These are phyloP conservation scores for Ramaria rubella DNA, from an alignment of 768 basidiomycete species.

Conservation along the genomic window DNA sequence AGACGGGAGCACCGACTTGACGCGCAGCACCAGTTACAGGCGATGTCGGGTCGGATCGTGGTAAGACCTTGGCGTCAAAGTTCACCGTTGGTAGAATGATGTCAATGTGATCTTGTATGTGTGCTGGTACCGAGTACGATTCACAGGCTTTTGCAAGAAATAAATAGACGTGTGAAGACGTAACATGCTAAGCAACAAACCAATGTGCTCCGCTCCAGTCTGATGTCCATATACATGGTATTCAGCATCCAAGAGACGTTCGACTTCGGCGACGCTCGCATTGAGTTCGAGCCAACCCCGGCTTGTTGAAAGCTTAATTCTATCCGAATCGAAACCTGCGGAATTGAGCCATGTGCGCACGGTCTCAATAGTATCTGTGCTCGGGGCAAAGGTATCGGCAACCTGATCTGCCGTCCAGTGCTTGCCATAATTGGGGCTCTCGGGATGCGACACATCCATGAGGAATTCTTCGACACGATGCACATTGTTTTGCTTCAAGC, in stretches of 20 bases:
- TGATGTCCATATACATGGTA: conserved; percentile 37
- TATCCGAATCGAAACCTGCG: conserved; percentile 29
- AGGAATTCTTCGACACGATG: conserved; percentile 35
- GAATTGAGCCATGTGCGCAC: conserved; percentile 37
- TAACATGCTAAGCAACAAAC: conserved; percentile 17
- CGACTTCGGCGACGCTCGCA: conserved; percentile 37
- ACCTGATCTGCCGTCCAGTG: conserved; percentile 38
- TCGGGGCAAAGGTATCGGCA: conserved; percentile 38
- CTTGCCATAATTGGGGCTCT: conserved; percentile 38
- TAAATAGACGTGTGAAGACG: conserved; percentile 10
- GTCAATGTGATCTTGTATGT: conserved; percentile 15
- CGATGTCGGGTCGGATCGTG: background rate
- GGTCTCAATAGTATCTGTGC: conserved; percentile 27
- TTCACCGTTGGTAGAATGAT: conserved; percentile 15
- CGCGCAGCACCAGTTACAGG: background rate
- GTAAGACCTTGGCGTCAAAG: conserved; percentile 7
- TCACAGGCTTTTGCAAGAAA: conserved; percentile 11
- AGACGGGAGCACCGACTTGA: conserved; percentile 10
- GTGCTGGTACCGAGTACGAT: conserved; percentile 15
- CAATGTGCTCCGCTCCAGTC: conserved; percentile 33
- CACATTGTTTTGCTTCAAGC: conserved; percentile 35
- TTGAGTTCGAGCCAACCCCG: conserved; percentile 37
- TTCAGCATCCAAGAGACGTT: conserved; percentile 36
- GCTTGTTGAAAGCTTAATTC: conserved; percentile 27
- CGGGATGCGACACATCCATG: conserved; percentile 37